phyloP scores from a whole-genome alignment of 148 eudicot genomes.

The Linanthus parryae region DNA sequence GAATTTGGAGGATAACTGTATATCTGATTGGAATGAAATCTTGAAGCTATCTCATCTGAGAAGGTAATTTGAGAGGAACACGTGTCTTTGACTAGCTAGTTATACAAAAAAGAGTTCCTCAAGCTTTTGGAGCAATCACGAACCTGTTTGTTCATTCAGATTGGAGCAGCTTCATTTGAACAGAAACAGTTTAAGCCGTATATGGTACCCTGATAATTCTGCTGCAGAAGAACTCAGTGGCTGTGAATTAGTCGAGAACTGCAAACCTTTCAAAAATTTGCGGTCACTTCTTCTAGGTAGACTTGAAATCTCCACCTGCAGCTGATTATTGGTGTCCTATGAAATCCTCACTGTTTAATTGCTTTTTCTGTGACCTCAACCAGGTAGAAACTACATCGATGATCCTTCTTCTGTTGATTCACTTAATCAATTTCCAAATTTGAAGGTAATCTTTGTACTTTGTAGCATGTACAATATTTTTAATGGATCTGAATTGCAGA shows the following conservation, averaged over 20 bases:
- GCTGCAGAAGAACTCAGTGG: slow-evolving; percentile 15
- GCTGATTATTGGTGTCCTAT: slow-evolving; percentile 3
- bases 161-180: slow-evolving; percentile 85
- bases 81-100: neutral
- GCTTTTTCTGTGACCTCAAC: slow-evolving; percentile 16
- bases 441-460: slow-evolving; percentile 46
- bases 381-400: slow-evolving; percentile 75
- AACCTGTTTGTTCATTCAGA: slow-evolving; percentile 27
- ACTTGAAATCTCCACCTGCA: slow-evolving; percentile 10
- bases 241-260: slow-evolving; percentile 12
- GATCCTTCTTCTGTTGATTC: slow-evolving; percentile 74
- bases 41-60: slow-evolving; percentile 59
- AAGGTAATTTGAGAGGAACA: slow-evolving; percentile 35
- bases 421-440: slow-evolving; percentile 60
- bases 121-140: slow-evolving; percentile 6
- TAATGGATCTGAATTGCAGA: too few species aligned
- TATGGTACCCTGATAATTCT: slow-evolving; percentile 50
- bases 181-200: slow-evolving; percentile 48
- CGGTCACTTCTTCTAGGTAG: slow-evolving; percentile 76
- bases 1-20: slow-evolving; percentile 75
- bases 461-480: neutral
- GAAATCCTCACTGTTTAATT: slow-evolving; percentile 3
- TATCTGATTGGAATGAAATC: slow-evolving; percentile 82
- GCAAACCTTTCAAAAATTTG: slow-evolving; percentile 52
- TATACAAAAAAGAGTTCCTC: neutral